phyloP scores from a whole-genome alignment of 345 rosid genomes.

The Melaleuca alternifolia region DNA sequence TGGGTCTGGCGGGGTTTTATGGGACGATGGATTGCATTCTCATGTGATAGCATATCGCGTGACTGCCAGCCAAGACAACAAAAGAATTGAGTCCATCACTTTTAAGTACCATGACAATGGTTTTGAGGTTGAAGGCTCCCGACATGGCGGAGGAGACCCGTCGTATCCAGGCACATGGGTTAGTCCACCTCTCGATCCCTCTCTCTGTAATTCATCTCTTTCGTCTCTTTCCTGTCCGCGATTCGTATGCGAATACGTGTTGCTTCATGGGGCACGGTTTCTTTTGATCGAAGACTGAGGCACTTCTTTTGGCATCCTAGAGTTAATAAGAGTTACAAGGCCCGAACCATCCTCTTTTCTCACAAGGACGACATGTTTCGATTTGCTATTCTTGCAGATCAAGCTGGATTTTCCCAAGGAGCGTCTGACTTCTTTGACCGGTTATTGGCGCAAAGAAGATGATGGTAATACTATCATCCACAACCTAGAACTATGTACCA shows the following conservation, averaged over 20 bases:
- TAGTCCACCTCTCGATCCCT: not conserved
- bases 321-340: not conserved
- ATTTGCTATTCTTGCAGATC: not conserved
- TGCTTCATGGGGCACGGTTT: not conserved
- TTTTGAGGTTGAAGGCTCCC: accelerated
- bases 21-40: not conserved
- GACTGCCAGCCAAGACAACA: accelerated
- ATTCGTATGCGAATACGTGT: too few relatives aligned
- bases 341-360: not conserved
- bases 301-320: not conserved
- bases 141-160: not conserved
- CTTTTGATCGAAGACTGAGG: not conserved
- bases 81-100: not conserved
- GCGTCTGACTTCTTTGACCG: not conserved
- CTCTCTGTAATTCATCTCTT: not conserved
- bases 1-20: accelerated
- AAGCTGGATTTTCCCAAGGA: not conserved
- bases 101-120: not conserved
- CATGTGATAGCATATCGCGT: not conserved
- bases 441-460: accelerated
- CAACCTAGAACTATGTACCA: not conserved
- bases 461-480: accelerated
- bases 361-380: not conserved
- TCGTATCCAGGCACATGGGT: not conserved
- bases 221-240: not conserved